A percentile compares a stretch with the other conserved stretches of the same genome.
These are phyloP conservation scores for Schizopora paradoxa DNA, from an alignment of 1,284 basidiomycete species.

Conservation along the genomic window DNA sequence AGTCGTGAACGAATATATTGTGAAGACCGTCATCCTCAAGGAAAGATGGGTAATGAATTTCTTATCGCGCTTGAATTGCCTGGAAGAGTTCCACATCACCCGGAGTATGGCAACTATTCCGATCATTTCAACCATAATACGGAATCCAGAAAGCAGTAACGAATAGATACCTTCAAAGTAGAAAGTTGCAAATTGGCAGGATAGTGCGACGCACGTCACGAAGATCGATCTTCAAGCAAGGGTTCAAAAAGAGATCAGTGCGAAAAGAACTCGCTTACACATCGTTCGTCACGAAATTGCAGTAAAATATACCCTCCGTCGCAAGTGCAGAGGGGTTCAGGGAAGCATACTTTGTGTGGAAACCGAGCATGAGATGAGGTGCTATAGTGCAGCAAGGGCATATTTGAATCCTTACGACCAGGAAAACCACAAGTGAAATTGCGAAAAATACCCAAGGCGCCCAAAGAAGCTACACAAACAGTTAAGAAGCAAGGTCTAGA, in stretches of 20 bases:
- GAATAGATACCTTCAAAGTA: constrained; percentile 14
- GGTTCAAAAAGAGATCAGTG: constrained; percentile 4
- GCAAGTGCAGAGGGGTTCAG: too few relatives aligned
- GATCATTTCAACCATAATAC: not conserved
- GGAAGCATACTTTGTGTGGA: too few relatives aligned
- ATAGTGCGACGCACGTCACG: constrained; percentile 9
- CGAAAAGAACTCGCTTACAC: too few relatives aligned
- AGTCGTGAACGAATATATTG: constrained; percentile 9
- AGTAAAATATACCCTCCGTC: too few relatives aligned
- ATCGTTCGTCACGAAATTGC: too few relatives aligned
- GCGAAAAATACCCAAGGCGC: too few relatives aligned
- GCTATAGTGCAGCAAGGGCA: too few relatives aligned
- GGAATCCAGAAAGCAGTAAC: not conserved
- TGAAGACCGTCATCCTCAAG: constrained; percentile 8
- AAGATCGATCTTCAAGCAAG: constrained; percentile 12
- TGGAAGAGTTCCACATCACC: constrained; percentile 4
- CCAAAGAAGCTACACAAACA: too few relatives aligned
- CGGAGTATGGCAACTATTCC: constrained; percentile 6
- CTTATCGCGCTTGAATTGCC: constrained; percentile 8
- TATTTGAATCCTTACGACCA: too few relatives aligned
- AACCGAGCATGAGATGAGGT: too few relatives aligned
- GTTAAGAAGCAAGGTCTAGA: too few relatives aligned
- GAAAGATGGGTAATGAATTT: constrained; percentile 4
- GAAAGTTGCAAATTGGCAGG: constrained; percentile 6
- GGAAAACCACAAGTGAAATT: too few relatives aligned